Conservation (phyloP, 2,329 filamentous ascomycete species). For the Sphaerulina musiva region DNA sequence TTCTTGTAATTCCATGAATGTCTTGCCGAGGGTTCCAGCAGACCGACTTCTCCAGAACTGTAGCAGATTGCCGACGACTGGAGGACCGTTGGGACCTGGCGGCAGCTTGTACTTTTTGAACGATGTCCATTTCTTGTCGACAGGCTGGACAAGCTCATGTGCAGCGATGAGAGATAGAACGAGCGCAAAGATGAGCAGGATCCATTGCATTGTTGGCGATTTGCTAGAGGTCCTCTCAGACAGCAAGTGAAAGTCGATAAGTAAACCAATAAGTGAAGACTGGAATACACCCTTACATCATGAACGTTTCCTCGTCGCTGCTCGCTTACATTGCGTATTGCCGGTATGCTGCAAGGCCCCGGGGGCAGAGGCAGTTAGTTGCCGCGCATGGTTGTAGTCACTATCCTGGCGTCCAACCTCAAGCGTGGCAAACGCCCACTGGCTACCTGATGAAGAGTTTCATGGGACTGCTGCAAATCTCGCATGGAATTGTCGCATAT, state of each 20-base stretch:
- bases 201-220: slow-evolving; percentile 1
- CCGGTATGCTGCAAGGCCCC: background rate
- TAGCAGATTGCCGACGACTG: slow-evolving; percentile 11
- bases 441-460: background rate
- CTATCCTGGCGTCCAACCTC: background rate
- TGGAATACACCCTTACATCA: no score
- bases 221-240: background rate
- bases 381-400: background rate
- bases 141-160: slow-evolving; percentile 9
- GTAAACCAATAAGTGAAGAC: no score
- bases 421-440: background rate
- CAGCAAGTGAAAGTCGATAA: no score
- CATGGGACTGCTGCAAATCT: background rate
- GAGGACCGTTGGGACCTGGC: slow-evolving; percentile 8
- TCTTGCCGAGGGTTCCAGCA: slow-evolving; percentile 6
- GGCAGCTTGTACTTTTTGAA: slow-evolving; percentile 8
- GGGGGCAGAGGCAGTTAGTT: background rate
- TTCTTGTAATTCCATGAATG: background rate
- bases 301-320: background rate
- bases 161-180: background rate
- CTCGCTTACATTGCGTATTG: background rate
- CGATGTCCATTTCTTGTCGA: slow-evolving; percentile 12
- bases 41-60: slow-evolving; percentile 10
- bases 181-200: background rate
- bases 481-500: background rate